Evolutionary conservation across 2,329 filamentous ascomycete species (phyloP).

Genomic region (Calycina herbarum): DNA sequence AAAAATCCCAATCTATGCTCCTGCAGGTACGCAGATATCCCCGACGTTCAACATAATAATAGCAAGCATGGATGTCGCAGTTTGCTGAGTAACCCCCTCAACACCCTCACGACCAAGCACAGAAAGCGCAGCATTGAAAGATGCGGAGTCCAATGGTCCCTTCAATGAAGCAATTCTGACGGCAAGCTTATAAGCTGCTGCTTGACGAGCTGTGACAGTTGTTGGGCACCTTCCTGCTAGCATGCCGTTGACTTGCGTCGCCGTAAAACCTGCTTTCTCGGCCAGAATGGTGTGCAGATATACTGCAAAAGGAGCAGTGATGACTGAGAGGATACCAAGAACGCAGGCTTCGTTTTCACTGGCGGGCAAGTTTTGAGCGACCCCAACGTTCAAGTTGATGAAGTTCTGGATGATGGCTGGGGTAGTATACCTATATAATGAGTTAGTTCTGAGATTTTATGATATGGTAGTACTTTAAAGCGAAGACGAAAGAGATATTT

Average conservation of each 20-base stretch:
- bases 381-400: constrained; percentile 3
- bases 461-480: not conserved
- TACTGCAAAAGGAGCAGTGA: constrained; percentile 6
- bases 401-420: constrained; percentile 5
- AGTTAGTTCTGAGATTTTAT: not conserved
- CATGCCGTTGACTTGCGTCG: constrained; percentile 1
- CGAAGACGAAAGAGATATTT: not conserved
- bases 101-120: constrained; percentile 7
- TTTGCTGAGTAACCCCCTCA: constrained; percentile 3
- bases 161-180: constrained; percentile 2
- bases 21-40: constrained; percentile 7
- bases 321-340: constrained; percentile 11
- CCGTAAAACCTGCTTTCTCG: constrained; percentile 9
- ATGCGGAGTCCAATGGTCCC: constrained; percentile 6
- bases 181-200: constrained; percentile 8
- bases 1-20: not conserved
- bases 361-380: not conserved
- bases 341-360: constrained; percentile 8
- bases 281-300: constrained; percentile 9
- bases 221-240: not conserved
- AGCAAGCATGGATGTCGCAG: constrained; percentile 10
- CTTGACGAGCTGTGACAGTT: constrained; percentile 3
- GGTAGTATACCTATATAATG: not conserved
- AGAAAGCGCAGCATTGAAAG: not conserved
- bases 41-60: constrained; percentile 12